Evolutionary conservation across 2,329 filamentous ascomycete species (phyloP), one percentile per base, ranked within the genome.

Genomic region (Knufia petricola): DNA sequence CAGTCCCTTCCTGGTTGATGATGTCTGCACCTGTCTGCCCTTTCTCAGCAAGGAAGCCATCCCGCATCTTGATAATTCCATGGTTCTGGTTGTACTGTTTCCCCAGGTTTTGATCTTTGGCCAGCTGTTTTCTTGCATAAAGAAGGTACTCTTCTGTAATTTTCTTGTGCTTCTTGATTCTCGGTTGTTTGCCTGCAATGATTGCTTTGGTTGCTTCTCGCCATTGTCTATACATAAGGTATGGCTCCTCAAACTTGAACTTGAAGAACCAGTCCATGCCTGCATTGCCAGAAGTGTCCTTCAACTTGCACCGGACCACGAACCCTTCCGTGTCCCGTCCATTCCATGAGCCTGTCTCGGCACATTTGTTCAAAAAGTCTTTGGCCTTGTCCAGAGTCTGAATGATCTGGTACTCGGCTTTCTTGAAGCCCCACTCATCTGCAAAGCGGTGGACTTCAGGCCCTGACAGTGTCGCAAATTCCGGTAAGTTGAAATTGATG

Each of bases 181-280:
- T 84, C 9, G 89, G 87, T 32, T 78, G 69, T 58, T 79, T 84
- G 12, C 84, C 84, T 1, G 75, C 62, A 57, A 98, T 95, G 50
- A 96, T 68, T 3, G 86, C 78, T 65, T 95, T 96, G 36, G 92
- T 98, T 63, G 86, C 94, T 69, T 98, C 92, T 53, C 92, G 82
- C 92, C 92, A 98, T 69, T 98, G 92, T 20, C 92, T 82, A 68
- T 96, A 98, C 87, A 98, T 94, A 52, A 98, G 72, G 63, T 98
- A 98, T 0, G 92, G 92, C 69, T 98, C 92, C 62, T 98, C 92
- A 52, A 98, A 98, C 70, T 98, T 98, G 78, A 89, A 98, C 68
- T 98, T 98, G 81, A 98, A 98, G 68, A 98, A 98, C 92, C 92
- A 98, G 64, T 98, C 89, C 1, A 66, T 69, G 0, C 71, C 70